These are phyloP conservation scores for Crepidotus variabilis DNA, from an alignment of 768 basidiomycete species.

Conservation along the genomic window DNA sequence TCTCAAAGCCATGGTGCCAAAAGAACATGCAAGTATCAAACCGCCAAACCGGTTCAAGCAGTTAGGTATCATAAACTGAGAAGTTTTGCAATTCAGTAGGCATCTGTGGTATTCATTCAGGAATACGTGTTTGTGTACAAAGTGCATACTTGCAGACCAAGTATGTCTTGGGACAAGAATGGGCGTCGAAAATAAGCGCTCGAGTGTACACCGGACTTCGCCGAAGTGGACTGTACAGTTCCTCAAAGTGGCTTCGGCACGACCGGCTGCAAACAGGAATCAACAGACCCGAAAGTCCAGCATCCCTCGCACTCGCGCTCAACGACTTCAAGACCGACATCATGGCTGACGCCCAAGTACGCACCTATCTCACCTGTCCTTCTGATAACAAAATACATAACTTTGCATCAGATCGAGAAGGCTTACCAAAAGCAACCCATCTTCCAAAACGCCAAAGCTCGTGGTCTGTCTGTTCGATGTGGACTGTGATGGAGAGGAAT, in stretches of 20 bases:
- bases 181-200: too few species aligned
- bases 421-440: slow-evolving; percentile 97
- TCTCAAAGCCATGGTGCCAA: too few species aligned
- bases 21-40: too few species aligned
- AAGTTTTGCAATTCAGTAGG: too few species aligned
- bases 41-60: too few species aligned
- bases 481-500: slow-evolving; percentile 2
- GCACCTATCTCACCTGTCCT: slow-evolving; percentile 11
- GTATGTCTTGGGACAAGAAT: too few species aligned
- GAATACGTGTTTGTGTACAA: too few species aligned
- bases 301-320: slow-evolving; percentile 21
- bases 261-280: slow-evolving; percentile 32
- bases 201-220: slow-evolving; percentile 18
- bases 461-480: slow-evolving; percentile 56
- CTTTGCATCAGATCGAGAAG: slow-evolving; percentile 76
- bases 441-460: slow-evolving; percentile 96
- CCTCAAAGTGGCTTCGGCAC: slow-evolving; percentile 32
- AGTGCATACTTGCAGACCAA: too few species aligned
- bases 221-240: slow-evolving; percentile 42
- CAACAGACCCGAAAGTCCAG: slow-evolving; percentile 36
- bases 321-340: slow-evolving; percentile 42
- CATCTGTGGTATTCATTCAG: too few species aligned
- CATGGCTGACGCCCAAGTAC: slow-evolving; percentile 62
- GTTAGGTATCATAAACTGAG: too few species aligned
- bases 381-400: slow-evolving; percentile 3